Conservation (phyloP, 2,329 filamentous ascomycete genomes). For the Colletotrichum sp. region DNA sequence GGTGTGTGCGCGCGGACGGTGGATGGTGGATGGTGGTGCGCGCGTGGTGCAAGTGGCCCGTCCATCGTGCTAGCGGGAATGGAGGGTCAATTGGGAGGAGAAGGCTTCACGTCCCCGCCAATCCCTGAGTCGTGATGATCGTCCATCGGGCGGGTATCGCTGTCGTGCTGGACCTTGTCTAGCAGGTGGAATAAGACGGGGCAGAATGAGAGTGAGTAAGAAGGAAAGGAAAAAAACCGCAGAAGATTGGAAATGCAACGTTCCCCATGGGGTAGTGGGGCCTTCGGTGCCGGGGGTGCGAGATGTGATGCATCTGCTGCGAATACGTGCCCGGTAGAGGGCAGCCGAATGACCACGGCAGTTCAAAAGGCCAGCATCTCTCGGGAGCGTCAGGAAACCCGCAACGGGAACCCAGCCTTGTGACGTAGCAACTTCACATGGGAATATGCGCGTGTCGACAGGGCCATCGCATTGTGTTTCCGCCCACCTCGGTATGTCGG, state of each 20-base stretch:
- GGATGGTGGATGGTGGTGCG: background rate
- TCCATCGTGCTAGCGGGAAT: background rate
- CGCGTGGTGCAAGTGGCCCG: background rate
- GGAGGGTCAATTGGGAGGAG: background rate
- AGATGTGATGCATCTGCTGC: background rate
- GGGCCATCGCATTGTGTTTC: background rate
- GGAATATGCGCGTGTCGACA: constrained; percentile 4
- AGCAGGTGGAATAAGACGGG: background rate
- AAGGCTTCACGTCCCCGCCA: background rate
- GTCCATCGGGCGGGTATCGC: background rate
- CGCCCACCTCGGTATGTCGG: constrained; percentile 10
- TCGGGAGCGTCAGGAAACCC: background rate
- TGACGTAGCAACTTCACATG: constrained; percentile 16
- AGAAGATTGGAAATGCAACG: constrained; percentile 2
- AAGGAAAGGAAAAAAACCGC: background rate
- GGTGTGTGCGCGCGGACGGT: background rate
- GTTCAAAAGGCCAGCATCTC: background rate
- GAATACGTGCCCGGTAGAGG: background rate
- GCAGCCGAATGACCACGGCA: constrained; percentile 8
- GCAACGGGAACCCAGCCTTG: background rate
- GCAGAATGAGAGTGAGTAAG: background rate
- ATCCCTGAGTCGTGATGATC: constrained; percentile 10
- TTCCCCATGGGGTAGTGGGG: constrained; percentile 21
- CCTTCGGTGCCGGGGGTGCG: background rate
- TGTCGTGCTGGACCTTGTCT: background rate